Evolutionary conservation across 305 asterid genomes (phyloP), one percentile per base, ranked within the genome.

Genomic region (Rubia balearica): DNA sequence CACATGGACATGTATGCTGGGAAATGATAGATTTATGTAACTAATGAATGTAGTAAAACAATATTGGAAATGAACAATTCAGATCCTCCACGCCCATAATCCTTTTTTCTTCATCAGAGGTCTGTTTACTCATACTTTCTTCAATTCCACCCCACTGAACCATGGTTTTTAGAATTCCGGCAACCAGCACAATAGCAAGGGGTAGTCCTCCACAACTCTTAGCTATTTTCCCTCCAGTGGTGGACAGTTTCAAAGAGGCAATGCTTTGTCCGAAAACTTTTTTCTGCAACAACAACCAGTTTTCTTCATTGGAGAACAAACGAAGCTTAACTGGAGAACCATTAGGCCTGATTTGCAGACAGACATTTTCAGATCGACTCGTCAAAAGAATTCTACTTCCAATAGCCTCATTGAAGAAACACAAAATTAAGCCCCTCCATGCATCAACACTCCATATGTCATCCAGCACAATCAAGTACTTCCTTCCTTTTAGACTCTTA

Each of bases 321-420:
- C 63, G 38, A 7, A 57, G 38, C 16, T 57, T 2, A 8, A 19
- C 2, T 21, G 33, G 63, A 57, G 14, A 30, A 22, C 33, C 8
- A n/a, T 22, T 16, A 57, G 63, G 38, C 8, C 22, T 57, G 36
- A 16, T 16, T 9, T 1, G 63, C 13, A 57, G 19, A 22, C 14
- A 57, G 0, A 57, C 63, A 57, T 57, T 16, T 8, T 57, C 16
- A 5, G 1, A 14, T 57, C 33, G 63, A 22, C 63, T 57, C 6
- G 63, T 57, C 63, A 57, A 57, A 10, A 21, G 63, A 22, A 57
- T 57, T 57, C 38, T 22, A 57, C 36, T 57, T 57, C 63, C 63
- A 21, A 22, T 22, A 3, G 61, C 11, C 5, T 55, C 12, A 55
- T 55, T 11, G 7, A 30, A 38, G 63, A 57, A 57, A 57, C 36